Conservation (phyloP, 1,284 basidiomycete genomes). For the Lentinula novae-zelandiae region DNA sequence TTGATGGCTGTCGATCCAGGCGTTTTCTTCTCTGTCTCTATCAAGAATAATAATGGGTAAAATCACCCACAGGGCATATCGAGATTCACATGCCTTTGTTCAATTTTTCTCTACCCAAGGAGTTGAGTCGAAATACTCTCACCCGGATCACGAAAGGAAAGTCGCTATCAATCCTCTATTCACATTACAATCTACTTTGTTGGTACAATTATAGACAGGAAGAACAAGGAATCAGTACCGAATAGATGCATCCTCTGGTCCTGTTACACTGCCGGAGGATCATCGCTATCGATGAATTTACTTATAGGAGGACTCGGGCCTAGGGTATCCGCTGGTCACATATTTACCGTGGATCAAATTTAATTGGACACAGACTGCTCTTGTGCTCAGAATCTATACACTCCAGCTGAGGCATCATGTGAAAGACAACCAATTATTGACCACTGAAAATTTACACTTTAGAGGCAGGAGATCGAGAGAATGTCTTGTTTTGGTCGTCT, state of each 20-base stretch:
- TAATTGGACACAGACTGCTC: neutral
- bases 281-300: neutral
- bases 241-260: neutral
- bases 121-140: neutral
- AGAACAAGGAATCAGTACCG: neutral
- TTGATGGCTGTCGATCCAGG: no score
- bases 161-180: neutral
- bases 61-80: no score
- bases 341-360: neutral
- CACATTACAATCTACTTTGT: no score
- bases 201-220: neutral
- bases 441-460: no score
- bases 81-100: no score
- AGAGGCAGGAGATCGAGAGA: no score
- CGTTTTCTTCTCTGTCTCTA: no score
- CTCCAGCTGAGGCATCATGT: neutral
- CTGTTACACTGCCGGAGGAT: neutral
- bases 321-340: neutral
- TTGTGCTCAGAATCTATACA: neutral
- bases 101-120: no score
- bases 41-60: no score
- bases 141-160: neutral
- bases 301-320: neutral
- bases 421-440: neutral
- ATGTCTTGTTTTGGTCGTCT: neutral